Evolutionary conservation across 768 basidiomycete species (phyloP), one percentile per base, ranked within the genome.

Genomic region (Paxillus involutus): DNA sequence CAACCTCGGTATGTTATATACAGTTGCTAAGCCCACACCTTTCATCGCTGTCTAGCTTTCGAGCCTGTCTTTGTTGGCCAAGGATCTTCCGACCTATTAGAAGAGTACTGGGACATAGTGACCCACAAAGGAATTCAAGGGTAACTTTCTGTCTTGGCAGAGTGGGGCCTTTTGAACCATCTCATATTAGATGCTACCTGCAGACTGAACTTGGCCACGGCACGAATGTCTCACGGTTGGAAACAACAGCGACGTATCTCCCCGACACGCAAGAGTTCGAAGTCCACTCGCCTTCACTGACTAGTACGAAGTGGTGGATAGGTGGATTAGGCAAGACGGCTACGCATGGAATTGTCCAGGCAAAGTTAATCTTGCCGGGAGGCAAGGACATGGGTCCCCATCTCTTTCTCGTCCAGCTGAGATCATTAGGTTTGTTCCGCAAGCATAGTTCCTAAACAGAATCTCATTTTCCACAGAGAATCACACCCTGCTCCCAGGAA

Each of bases 131-230:
- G 80, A 1, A 84, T 90, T 57, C 66, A 88, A 4, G 89, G 79
- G 68, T 73, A 61, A 40, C 11, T 16, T 24, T 17, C 39, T 44
- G 26, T 37, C 47, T 53, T 52, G 19, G 21, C 9, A 33, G 16
- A 24, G 6, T 11, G n/a, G 26, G 1, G 10, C 24, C 1, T 16
- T 8, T 17, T n/a, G 33, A 21, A 12, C 51, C 7, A 11, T n/a
- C 35, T 40, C 39, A 3, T 42, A 11, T 21, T n/a, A 75, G 86
- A 2, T 86, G 84, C 55, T 89, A 89, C 68, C 71, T 88, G 30
- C 87, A 91, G 63, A 91, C 89, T 0, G 89, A 91, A 61, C 82
- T 91, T 6, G 89, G 81, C 0, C 90, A 92, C 55, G 90, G 90
- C 16, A 83, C 84, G 1, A 88, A 89, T 60, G 85, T 92, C 3